Base-by-base conservation (phyloP, 2,329 filamentous ascomycete genomes). In the Colletotrichum zoysiae region DNA sequence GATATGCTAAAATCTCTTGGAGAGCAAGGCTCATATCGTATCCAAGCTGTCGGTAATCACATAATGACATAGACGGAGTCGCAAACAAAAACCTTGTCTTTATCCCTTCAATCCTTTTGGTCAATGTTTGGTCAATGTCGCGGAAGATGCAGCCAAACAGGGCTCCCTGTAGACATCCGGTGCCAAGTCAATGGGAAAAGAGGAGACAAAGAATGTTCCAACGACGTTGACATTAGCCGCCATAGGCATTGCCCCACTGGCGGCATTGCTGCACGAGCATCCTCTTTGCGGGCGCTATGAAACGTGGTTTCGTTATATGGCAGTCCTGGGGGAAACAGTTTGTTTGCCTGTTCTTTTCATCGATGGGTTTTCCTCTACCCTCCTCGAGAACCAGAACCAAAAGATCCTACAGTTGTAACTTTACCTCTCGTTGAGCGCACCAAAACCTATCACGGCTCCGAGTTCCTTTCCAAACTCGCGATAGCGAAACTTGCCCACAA, bases 31-130 rank as follows among this genome's bases (percentile, higher is more conserved):
- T n/a, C n/a, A n/a, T n/a, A n/a, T n/a, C n/a, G n/a, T n/a, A n/a
- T n/a, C n/a, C n/a, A n/a, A n/a, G 16, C n/a, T n/a, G n/a, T 26
- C 20, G 44, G 59, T 62, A 62, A 11, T 44, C 59, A 51, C n/a
- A n/a, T n/a, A n/a, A 51, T 62, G 2, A 20, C 16, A 11, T 11
- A 11, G 26, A 4, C 40, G 6, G 14, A 9, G 20, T 8, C 44
- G 30, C 44, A 35, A 26, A 46, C 44, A 20, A 30, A 35, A 26
- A 33, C 8, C n/a, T 40, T 16, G 11, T 18, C 3, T 44, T n/a
- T 51, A 35, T 8, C 0, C 8, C 9, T 30, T 1, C 18, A 9
- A 26, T 26, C 12, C 3, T 30, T 30, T 30, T 30, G n/a, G n/a
- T n/a, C n/a, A n/a, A n/a, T n/a, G n/a, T n/a, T 30, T 30, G 4